Conservation (phyloP, 768 basidiomycete genomes). For the Udeniomyces megalosporus region DNA sequence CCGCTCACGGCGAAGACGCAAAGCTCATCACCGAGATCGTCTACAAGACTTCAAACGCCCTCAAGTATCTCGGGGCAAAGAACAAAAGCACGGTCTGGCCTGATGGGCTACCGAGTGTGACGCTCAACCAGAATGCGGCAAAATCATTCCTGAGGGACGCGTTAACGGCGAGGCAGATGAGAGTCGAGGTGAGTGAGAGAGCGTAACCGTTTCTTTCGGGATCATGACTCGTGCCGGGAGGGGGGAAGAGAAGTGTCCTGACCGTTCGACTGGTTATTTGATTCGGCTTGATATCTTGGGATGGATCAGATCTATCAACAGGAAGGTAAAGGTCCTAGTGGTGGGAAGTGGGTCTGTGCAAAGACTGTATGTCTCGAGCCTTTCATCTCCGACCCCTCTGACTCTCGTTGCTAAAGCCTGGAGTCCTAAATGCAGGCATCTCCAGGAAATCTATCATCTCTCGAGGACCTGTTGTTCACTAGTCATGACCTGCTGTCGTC, state of each 20-base stretch:
- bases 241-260: no score
- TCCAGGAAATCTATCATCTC: conserved; percentile 49
- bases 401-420: background rate
- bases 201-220: no score
- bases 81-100: conserved; percentile 19
- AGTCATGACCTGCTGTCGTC: conserved; percentile 63
- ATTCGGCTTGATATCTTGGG: background rate
- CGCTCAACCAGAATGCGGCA: conserved; percentile 57
- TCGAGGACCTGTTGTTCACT: conserved; percentile 68
- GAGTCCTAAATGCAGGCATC: conserved; percentile 38
- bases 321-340: conserved; percentile 4
- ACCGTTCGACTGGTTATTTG: no score
- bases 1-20: conserved; percentile 78
- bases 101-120: conserved; percentile 53
- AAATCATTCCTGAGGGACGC: conserved; percentile 74
- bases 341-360: background rate
- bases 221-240: no score
- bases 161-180: conserved; percentile 71
- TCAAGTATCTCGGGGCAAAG: conserved; percentile 64
- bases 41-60: conserved; percentile 61
- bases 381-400: background rate
- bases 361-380: background rate
- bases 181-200: conserved; percentile 69
- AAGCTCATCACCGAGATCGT: conserved; percentile 51
- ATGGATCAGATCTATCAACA: conserved; percentile 12